These are phyloP conservation scores for Scheffersomyces spartinae DNA, from an alignment of 805 yeast species.

Conservation along the genomic window DNA sequence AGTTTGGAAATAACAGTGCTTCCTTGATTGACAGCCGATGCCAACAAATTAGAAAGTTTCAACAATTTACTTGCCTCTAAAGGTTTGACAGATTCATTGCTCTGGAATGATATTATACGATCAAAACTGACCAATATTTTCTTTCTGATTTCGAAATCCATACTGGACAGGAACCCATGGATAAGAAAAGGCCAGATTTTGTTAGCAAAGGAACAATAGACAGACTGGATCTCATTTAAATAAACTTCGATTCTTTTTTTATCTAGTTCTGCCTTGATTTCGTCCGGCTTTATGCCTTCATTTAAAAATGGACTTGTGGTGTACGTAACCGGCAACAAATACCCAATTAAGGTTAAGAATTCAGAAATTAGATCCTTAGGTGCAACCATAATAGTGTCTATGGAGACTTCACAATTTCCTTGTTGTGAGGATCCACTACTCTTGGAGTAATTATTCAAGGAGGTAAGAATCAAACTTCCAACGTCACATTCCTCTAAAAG, in stretches of 20 bases:
- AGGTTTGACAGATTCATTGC: slow-evolving; percentile 16
- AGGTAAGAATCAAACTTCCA: slow-evolving; percentile 34
- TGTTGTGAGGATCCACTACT: too few relatives aligned
- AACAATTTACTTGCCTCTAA: slow-evolving; percentile 17
- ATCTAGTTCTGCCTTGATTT: slow-evolving; percentile 11
- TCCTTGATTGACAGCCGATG: slow-evolving; percentile 51
- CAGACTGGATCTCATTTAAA: slow-evolving; percentile 3
- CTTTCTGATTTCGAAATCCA: slow-evolving; percentile 54
- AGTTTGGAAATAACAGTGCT: slow-evolving; percentile 20
- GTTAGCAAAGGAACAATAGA: slow-evolving; percentile 25
- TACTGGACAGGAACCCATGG: slow-evolving; percentile 60
- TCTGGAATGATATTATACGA: slow-evolving; percentile 36
- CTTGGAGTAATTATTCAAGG: slow-evolving; percentile 41
- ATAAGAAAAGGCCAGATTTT: slow-evolving; percentile 42
- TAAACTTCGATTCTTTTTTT: slow-evolving; percentile 12
- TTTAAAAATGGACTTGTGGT: slow-evolving; percentile 19
- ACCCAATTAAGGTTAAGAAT: slow-evolving; percentile 43
- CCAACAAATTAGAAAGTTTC: slow-evolving; percentile 36
- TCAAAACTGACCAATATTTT: slow-evolving; percentile 41
- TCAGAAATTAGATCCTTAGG: slow-evolving; percentile 55
- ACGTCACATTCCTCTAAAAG: slow-evolving; percentile 39
- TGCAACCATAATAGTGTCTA: slow-evolving; percentile 63
- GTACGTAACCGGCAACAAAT: slow-evolving; percentile 42
- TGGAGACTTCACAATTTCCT: slow-evolving; percentile 26
- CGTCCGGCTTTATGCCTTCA: slow-evolving; percentile 11